Evolutionary conservation across 192 early-diverging fungal genomes (phyloP), one percentile per base, ranked within the genome.

Genomic region (Tieghemiomyces parasiticus): DNA sequence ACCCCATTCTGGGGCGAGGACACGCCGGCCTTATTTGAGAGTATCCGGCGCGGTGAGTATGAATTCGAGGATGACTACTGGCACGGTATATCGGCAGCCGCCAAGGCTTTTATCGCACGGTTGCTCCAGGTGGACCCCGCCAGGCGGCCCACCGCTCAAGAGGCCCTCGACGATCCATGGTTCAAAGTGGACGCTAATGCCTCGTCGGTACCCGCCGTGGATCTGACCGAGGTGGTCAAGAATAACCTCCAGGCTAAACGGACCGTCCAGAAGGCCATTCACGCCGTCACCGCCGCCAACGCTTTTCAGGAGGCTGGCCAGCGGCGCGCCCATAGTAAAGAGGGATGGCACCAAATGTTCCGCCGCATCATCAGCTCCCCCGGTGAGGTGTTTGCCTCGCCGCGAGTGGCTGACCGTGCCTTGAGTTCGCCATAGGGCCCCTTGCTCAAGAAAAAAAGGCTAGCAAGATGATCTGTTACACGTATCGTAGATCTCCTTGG

Each of bases 91-190:
- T 80, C 78, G 29, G 64, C 69, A 26, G 54, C 60, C 24, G 90
- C 88, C 30, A 79, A 80, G 67, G 63, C 83, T 46, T 90, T 93
- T 70, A 83, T 93, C 38, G 59, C 63, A 8, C 62, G 69, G 26
- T 71, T 88, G 30, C 69, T 93, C 61, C 76, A 77, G 1, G 74
- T 78, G 14, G 81, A 86, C 59, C 85, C 87, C 19, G 59, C 55
- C 12, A 35, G 62, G 22, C 79, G 91, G 8, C 74, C 85, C 67
- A 90, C 85, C 0, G 91, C 84, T 2, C 65, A 66, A 8, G 72
- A 88, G 70, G 88, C 89, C 0, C 66, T 92, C 46, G 53, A 71
- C 38, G 88, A 93, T 46, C 80, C 84, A 24, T 93, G 91, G 91
- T 60, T 93, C 61, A 12, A 38, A 35, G 24, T 31, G 19, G 10